Conservation (phyloP, 441 rosid genomes). For the Rhodomyrtus psidioides region DNA sequence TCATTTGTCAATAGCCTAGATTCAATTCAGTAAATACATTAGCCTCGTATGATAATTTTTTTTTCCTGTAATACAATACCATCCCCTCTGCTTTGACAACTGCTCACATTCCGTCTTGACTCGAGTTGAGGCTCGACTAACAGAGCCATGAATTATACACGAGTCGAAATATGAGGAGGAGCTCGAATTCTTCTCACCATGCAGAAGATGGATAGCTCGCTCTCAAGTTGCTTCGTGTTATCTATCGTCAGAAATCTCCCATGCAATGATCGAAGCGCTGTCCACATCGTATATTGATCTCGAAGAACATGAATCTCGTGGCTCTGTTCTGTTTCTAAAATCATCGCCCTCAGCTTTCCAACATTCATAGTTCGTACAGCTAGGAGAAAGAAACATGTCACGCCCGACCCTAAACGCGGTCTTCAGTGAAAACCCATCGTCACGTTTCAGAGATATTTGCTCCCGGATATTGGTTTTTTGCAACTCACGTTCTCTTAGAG, state of each 20-base stretch:
- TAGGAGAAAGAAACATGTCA: constrained; percentile 19
- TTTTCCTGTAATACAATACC: not conserved
- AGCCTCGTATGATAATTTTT: too few relatives aligned
- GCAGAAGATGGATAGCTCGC: not conserved
- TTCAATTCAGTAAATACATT: too few relatives aligned
- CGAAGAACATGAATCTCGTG: not conserved
- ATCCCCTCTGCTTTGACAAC: not conserved
- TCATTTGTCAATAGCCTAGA: too few relatives aligned
- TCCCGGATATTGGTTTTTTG: constrained; percentile 32
- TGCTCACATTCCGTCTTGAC: not conserved
- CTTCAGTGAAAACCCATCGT: constrained; percentile 16
- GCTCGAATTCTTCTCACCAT: not conserved
- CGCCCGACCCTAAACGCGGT: constrained; percentile 18
- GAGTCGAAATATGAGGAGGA: not conserved
- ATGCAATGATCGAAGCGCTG: not conserved
- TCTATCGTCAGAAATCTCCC: not conserved
- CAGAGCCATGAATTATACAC: not conserved
- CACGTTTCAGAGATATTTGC: constrained; percentile 33
- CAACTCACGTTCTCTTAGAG: constrained; percentile 34
- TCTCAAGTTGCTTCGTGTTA: not conserved
- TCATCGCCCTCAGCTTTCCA: not conserved
- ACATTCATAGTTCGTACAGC: not conserved
- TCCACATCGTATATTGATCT: not conserved
- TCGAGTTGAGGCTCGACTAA: not conserved
- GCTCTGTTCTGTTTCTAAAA: not conserved